These are phyloP conservation scores for Colletotrichum filicis DNA, from an alignment of 2,329 filamentous ascomycete species.

Conservation along the genomic window DNA sequence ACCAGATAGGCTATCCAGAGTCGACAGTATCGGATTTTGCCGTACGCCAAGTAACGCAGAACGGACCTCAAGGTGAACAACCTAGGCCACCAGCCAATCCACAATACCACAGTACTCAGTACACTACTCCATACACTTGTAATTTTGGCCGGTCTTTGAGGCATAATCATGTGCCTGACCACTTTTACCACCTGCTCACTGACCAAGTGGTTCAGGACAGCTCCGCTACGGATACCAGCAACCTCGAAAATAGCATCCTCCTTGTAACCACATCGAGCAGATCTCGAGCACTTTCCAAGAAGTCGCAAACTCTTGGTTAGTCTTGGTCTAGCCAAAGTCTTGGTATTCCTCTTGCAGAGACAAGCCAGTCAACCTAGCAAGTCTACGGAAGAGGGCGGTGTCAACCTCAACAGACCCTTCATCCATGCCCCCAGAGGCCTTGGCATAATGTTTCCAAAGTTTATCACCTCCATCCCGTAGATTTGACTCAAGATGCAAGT, in stretches of 20 bases:
- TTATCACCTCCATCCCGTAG: background rate
- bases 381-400: background rate
- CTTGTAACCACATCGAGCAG: conserved; percentile 1
- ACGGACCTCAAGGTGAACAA: background rate
- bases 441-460: conserved; percentile 7
- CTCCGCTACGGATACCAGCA: background rate
- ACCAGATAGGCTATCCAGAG: background rate
- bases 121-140: background rate
- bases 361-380: background rate
- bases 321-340: too few species aligned
- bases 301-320: background rate
- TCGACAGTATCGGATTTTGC: background rate
- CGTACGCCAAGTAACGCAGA: background rate
- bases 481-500: background rate
- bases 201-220: background rate
- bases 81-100: background rate
- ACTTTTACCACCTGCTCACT: background rate
- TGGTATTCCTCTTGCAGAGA: too few species aligned
- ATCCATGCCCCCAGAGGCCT: background rate
- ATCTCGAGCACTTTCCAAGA: background rate
- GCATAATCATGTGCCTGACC: too few species aligned
- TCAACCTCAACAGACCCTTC: background rate
- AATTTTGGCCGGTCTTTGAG: background rate
- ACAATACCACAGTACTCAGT: background rate
- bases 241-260: conserved; percentile 23